These are phyloP conservation scores for Tricholoma terreum DNA, from an alignment of 768 basidiomycete genomes.

Conservation along the genomic window DNA sequence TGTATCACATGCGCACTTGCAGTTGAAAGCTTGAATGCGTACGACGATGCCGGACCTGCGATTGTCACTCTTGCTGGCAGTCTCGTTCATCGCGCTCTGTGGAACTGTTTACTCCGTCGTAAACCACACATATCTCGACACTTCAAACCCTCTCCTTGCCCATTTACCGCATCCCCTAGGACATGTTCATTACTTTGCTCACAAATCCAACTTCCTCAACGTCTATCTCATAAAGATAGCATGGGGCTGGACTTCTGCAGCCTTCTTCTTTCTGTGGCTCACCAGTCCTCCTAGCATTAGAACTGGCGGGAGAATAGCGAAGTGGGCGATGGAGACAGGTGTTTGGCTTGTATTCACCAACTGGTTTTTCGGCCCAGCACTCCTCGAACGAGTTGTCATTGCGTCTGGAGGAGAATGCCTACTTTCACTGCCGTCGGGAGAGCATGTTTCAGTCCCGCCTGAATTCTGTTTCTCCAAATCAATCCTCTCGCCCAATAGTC, in stretches of 20 bases:
- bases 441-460: constrained; percentile 48
- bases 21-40: neutral
- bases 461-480: constrained; percentile 54
- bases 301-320: constrained; percentile 39
- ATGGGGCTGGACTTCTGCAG: constrained; percentile 86
- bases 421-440: constrained; percentile 57
- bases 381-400: constrained; percentile 63
- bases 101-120: constrained; percentile 68
- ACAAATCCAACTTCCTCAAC: constrained; percentile 80
- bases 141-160: constrained; percentile 72
- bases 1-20: neutral
- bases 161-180: constrained; percentile 68
- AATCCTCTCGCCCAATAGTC: constrained; percentile 53
- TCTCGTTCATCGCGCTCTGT: constrained; percentile 47
- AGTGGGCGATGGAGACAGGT: constrained; percentile 57
- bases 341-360: constrained; percentile 74
- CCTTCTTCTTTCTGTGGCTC: constrained; percentile 57
- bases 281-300: constrained; percentile 50
- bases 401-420: constrained; percentile 77
- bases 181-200: constrained; percentile 68
- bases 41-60: constrained; percentile 23
- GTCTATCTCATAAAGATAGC: constrained; percentile 84
- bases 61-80: constrained; percentile 31
- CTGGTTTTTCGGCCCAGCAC: constrained; percentile 87
- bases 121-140: constrained; percentile 75